Evolutionary conservation across 768 basidiomycete genomes (phyloP), one percentile per base, ranked within the genome.

Genomic region (Jaapia argillacea): DNA sequence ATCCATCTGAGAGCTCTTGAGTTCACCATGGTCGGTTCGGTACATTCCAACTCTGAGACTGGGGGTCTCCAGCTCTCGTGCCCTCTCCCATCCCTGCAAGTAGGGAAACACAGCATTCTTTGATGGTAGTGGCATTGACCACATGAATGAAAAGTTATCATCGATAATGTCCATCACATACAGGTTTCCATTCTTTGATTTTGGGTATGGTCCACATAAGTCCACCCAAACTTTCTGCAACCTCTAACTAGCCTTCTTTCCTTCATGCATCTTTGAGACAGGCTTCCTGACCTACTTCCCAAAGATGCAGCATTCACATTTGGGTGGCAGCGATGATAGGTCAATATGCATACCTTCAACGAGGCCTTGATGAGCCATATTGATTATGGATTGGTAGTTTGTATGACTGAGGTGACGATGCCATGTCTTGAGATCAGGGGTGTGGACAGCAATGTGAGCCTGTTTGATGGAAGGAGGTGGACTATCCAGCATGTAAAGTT

Each of bases 231-330:
- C 56, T 18, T 51, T 56, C 35, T 57, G 62, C 37, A 64, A 43
- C 36, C 40, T 48, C 40, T 54, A 35, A 6, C 41, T 54, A 7
- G 60, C 59, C 41, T 54, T 54, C 36, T 48, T 43, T 14, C 57
- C 62, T 40, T 55, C 49, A 4, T 54, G 35, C 22, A 43, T 42
- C 42, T 59, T 60, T 0, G 65, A 64, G 12, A 68, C 58, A 7
- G 58, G 50, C 1, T 48, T 49, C 10, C 48, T 48, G 0, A 53
- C 59, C 63, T 69, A 65, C 49, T 69, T 69, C 4, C 67, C 65
- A 33, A 59, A 54, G 26, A 67, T 54, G 41, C 68, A 68, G 22
- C 50, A 47, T 33, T 59, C 54, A 55, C 63, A 66, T 45, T 54
- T 57, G 1, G 53, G 46, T 1, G 59, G 57, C 6, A 47, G 23